phyloP scores from a whole-genome alignment of 805 yeast genomes.

The Yamadazyma philogaea region DNA sequence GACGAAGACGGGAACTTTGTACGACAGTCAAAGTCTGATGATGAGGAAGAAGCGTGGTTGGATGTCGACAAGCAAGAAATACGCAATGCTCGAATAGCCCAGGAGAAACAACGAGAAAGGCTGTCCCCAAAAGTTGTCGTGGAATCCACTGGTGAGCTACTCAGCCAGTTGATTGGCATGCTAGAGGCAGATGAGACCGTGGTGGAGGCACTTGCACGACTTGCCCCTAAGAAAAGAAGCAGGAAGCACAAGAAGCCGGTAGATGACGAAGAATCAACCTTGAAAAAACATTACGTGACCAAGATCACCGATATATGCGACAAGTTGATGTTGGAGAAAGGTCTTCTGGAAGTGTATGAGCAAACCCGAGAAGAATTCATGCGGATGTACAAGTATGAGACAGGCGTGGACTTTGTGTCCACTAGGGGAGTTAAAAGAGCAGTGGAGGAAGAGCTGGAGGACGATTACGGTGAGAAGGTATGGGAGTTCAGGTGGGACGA shows the following conservation, averaged over 20 bases:
- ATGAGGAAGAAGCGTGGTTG: constrained; percentile 19
- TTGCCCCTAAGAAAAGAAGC: constrained; percentile 21
- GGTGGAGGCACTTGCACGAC: constrained; percentile 50
- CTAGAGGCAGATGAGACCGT: constrained; percentile 61
- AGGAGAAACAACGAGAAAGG: constrained; percentile 26
- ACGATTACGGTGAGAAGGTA: constrained; percentile 21
- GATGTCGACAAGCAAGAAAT: constrained; percentile 21
- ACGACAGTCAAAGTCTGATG: constrained; percentile 31
- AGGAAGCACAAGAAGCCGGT: constrained; percentile 7
- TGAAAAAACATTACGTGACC: constrained; percentile 2
- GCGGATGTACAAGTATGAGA: constrained; percentile 25
- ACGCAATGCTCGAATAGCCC: constrained; percentile 40
- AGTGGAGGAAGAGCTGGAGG: constrained; percentile 1
- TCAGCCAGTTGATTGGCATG: not conserved
- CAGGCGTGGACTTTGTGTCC: constrained; percentile 20
- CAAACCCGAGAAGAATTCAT: constrained; percentile 53
- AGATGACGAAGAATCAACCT: constrained; percentile 21
- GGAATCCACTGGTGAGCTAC: constrained; percentile 7
- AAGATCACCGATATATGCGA: constrained; percentile 50
- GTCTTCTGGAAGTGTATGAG: constrained; percentile 48
- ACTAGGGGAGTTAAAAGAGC: constrained; percentile 18
- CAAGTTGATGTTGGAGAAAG: constrained; percentile 38
- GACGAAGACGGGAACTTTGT: constrained; percentile 61
- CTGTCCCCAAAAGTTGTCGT: not conserved
- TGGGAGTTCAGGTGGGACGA: constrained; percentile 42